A percentile compares a stretch with the other conserved stretches of the same genome.
phyloP scores from a whole-genome alignment of 1,139 yeast species.

The Debaryomyces coudertii region DNA sequence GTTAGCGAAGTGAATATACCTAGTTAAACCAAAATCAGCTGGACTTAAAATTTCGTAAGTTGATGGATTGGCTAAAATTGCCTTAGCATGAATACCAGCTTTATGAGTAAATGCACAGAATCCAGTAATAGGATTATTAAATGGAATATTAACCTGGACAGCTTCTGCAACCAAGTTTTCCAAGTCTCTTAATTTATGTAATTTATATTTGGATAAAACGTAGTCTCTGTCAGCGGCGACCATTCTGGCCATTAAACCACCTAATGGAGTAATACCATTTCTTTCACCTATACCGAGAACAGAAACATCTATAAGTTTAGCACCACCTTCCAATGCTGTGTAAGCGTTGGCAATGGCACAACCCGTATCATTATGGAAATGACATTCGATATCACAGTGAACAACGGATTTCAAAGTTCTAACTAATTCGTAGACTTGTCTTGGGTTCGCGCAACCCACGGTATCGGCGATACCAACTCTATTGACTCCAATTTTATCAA shows the following conservation, averaged over 20 bases:
- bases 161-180: slow-evolving; percentile 62
- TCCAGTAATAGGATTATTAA: slow-evolving; percentile 63
- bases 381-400: slow-evolving; percentile 60
- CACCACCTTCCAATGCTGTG: slow-evolving; percentile 66
- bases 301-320: slow-evolving; percentile 57
- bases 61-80: slow-evolving; percentile 61
- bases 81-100: slow-evolving; percentile 66
- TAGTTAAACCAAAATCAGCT: slow-evolving; percentile 57
- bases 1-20: slow-evolving; percentile 63
- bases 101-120: slow-evolving; percentile 66
- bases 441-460: slow-evolving; percentile 63
- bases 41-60: slow-evolving; percentile 62
- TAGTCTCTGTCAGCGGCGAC: slow-evolving; percentile 62
- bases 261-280: slow-evolving; percentile 62
- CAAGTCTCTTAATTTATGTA: slow-evolving; percentile 56
- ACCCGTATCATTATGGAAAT: slow-evolving; percentile 65
- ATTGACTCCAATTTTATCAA: slow-evolving; percentile 61
- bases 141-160: slow-evolving; percentile 60
- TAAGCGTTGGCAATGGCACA: slow-evolving; percentile 66
- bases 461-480: slow-evolving; percentile 66
- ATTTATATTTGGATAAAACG: slow-evolving; percentile 57
- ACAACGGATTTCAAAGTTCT: slow-evolving; percentile 61
- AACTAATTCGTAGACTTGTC: slow-evolving; percentile 62
- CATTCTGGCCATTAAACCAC: slow-evolving; percentile 67
- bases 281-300: slow-evolving; percentile 65